Evolutionary conservation across 768 basidiomycete genomes (phyloP).

Genomic region (Trametes meyenii): DNA sequence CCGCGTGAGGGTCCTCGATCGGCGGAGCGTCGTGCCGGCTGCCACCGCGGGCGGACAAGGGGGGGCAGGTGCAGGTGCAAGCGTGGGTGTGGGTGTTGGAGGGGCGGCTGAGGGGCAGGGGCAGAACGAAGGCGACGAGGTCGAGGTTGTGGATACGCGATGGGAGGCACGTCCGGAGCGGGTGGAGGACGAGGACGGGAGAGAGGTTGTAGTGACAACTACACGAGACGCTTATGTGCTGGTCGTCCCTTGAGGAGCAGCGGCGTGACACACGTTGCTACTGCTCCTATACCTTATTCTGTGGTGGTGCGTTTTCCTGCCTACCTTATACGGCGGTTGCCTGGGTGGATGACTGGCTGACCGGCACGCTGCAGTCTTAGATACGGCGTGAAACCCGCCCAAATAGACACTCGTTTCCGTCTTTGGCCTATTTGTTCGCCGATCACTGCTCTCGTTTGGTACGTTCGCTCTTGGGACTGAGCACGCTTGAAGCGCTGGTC

Average conservation of each 20-base stretch:
- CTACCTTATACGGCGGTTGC: too few species aligned
- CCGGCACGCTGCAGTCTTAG: too few species aligned
- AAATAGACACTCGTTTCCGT: too few species aligned
- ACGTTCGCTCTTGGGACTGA: too few species aligned
- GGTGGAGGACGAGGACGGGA: constrained; percentile 14
- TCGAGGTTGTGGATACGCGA: constrained; percentile 56
- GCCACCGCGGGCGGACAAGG: constrained; percentile 5
- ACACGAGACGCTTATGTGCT: constrained; percentile 9
- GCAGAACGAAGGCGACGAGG: constrained; percentile 46
- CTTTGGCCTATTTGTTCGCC: too few species aligned
- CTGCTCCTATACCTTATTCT: too few species aligned
- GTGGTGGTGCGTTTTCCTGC: too few species aligned
- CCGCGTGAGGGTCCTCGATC: constrained; percentile 57
- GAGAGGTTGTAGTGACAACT: not conserved
- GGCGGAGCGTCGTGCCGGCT: constrained; percentile 43
- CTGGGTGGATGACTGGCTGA: too few species aligned
- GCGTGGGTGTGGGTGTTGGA: not conserved
- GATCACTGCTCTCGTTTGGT: too few species aligned
- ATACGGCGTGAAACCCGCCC: too few species aligned
- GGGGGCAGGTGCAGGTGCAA: constrained; percentile 32
- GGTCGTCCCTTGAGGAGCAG: constrained; percentile 1
- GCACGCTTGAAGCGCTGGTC: too few species aligned
- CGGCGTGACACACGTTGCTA: not conserved
- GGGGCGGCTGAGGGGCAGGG: constrained; percentile 33
- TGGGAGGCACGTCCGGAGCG: constrained; percentile 45